Evolutionary conservation across 1,139 yeast genomes (phyloP), one percentile per base, ranked within the genome.

Genomic region (Zhuliangozyma blackwelliae): DNA sequence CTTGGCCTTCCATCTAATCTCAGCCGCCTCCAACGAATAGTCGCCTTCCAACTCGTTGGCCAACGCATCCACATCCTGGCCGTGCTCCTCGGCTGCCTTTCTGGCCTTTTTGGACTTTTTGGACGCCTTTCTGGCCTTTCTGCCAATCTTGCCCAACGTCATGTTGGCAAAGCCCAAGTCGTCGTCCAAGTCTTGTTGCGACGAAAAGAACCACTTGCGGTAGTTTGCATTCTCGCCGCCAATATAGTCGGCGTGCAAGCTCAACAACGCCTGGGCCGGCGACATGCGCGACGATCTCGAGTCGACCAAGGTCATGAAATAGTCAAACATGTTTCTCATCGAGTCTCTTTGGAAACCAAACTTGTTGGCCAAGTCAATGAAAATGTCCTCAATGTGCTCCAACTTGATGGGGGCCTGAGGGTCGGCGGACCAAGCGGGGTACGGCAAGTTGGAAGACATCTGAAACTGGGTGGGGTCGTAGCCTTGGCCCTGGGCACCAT

Each of bases 261-360:
- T 82, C 44, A 89, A 72, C 51, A 94, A 71, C 21, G 98, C 98
- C 62, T 88, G 96, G 44, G 88, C 85, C 21, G 98, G 97, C 13
- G 97, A 81, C 96, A 90, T 88, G 65, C 98, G 83, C 36, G 97
- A 88, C 9, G 97, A 78, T 60, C 97, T 80, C 8, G 98, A 92
- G 59, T 94, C 98, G 56, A 94, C 75, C 52, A 90, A 72, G 23
- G 87, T 79, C 97, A 94, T 85, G 61, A 92, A 82, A 63, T 88
- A 94, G 59, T 94, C 98, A 65, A 82, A 92, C 87, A 90, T 86
- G 66, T 94, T 94, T 68, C 95, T 80, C 92, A 88, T 88, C 22
- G 96, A 87, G 59, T 90, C 97, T 64, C 95, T 79, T 72, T 94
- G 98, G 77, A 94, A 94, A 46, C 98, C 98, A 64, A 94, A 89